Conservation (phyloP, 139 green algal genomes). For the Coccomyxa sp. region DNA sequence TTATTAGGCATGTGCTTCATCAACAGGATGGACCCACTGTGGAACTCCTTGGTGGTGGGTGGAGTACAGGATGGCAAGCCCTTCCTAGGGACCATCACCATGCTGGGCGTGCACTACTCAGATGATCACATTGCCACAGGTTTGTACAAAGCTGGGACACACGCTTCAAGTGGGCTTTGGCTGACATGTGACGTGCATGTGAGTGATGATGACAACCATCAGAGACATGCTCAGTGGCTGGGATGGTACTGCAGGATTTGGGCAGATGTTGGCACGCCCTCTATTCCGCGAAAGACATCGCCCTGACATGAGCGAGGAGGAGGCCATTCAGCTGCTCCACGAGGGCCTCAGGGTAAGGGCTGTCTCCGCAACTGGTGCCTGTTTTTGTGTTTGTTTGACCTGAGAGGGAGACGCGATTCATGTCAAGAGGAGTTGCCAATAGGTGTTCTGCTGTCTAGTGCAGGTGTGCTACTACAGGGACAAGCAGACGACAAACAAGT, state of each 20-base stretch:
- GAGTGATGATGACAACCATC: neutral
- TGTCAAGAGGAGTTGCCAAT: neutral
- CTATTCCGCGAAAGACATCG: slow-evolving; percentile 85
- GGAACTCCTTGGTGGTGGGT: slow-evolving; percentile 92
- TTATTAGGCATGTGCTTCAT: neutral
- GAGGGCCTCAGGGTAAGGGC: slow-evolving; percentile 64
- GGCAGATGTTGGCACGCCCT: slow-evolving; percentile 84
- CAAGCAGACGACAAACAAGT: slow-evolving; percentile 93
- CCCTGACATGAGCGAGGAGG: slow-evolving; percentile 88
- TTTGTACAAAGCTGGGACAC: neutral
- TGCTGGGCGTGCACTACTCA: slow-evolving; percentile 90
- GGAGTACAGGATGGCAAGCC: slow-evolving; percentile 53
- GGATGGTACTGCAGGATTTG: slow-evolving; percentile 91
- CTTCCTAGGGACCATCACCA: slow-evolving; percentile 84
- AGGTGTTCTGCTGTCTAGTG: neutral
- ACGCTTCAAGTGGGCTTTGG: neutral
- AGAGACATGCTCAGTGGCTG: slow-evolving; percentile 69
- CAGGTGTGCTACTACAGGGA: slow-evolving; percentile 95
- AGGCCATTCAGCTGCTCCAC: slow-evolving; percentile 78
- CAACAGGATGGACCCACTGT: slow-evolving; percentile 88
- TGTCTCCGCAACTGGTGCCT: neutral
- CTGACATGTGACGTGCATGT: neutral
- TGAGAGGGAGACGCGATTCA: neutral
- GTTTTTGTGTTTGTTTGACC: neutral
- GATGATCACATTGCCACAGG: slow-evolving; percentile 49